A percentile compares a stretch with the other conserved stretches of the same genome.
Conservation (phyloP, 2,329 filamentous ascomycete genomes). For the Sclerotinia sclerotiorum region DNA sequence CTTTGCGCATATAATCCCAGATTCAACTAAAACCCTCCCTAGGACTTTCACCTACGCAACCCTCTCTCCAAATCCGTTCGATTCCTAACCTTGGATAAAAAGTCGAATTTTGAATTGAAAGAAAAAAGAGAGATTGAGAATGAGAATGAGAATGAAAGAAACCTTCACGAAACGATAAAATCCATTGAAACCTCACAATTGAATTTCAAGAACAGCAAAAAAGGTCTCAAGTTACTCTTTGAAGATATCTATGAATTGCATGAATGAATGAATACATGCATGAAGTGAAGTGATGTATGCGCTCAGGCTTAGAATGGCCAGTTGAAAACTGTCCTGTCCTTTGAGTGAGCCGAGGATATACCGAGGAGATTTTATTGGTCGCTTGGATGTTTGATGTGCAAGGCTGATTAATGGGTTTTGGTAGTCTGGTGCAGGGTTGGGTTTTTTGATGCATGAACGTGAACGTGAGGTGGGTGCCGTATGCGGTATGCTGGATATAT, state of each 20-base stretch:
- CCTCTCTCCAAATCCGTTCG: not conserved
- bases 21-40: not conserved
- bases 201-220: not conserved
- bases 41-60: not conserved
- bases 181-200: not conserved
- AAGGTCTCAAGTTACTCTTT: not conserved
- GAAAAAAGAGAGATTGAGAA: not conserved
- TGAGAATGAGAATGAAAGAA: not conserved
- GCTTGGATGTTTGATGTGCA: not conserved
- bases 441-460: slow-evolving; percentile 1
- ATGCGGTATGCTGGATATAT: no score
- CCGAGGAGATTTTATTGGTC: not conserved
- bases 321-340: slow-evolving; percentile 22
- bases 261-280: not conserved
- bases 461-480: slow-evolving; percentile 14
- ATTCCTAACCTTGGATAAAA: not conserved
- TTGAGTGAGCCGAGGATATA: not conserved
- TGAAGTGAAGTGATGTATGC: not conserved
- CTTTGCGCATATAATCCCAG: not conserved
- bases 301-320: slow-evolving; percentile 13
- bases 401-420: slow-evolving; percentile 10
- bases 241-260: not conserved
- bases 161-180: not conserved
- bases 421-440: not conserved
- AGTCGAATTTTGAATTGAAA: not conserved